Evolutionary conservation across 2,329 filamentous ascomycete species (phyloP).

Genomic region (Fusarium sp.): DNA sequence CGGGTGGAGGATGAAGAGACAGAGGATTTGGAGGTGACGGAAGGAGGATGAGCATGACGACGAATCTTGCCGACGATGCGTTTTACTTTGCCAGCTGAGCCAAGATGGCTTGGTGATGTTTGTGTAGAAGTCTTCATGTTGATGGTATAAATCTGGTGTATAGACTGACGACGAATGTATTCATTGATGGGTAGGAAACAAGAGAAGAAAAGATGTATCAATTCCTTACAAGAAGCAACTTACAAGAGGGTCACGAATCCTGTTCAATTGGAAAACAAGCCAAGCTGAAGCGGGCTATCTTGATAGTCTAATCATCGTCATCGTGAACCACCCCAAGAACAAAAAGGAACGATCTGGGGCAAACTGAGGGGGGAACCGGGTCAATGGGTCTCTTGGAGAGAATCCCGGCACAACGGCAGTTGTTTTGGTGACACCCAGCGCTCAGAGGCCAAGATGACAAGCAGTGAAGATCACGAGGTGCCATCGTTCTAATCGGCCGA

Average conservation of each 20-base stretch:
- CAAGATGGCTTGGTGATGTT: slow-evolving; percentile 19
- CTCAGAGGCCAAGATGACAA: background rate
- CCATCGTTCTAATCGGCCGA: slow-evolving; percentile 1
- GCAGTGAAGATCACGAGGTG: background rate
- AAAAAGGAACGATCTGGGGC: background rate
- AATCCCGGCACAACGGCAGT: background rate
- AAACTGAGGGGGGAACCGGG: background rate
- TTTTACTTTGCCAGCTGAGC: slow-evolving; percentile 33
- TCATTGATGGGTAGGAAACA: background rate
- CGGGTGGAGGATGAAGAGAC: slow-evolving; percentile 24
- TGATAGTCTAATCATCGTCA: background rate
- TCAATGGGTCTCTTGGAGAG: background rate
- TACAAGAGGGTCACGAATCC: background rate
- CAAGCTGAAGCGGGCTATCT: slow-evolving; percentile 6
- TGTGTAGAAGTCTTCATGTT: slow-evolving; percentile 34
- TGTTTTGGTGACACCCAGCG: background rate
- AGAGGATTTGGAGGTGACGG: slow-evolving; percentile 5
- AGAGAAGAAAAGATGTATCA: background rate
- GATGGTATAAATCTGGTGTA: background rate
- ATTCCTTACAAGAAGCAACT: slow-evolving; percentile 9
- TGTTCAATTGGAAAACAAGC: background rate
- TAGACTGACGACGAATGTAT: background rate
- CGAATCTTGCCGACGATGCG: slow-evolving; percentile 40
- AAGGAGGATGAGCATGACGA: slow-evolving; percentile 30
- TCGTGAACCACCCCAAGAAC: background rate